These are phyloP conservation scores for Solanum clarkiae DNA, from an alignment of 257 asterid genomes.

Conservation along the genomic window DNA sequence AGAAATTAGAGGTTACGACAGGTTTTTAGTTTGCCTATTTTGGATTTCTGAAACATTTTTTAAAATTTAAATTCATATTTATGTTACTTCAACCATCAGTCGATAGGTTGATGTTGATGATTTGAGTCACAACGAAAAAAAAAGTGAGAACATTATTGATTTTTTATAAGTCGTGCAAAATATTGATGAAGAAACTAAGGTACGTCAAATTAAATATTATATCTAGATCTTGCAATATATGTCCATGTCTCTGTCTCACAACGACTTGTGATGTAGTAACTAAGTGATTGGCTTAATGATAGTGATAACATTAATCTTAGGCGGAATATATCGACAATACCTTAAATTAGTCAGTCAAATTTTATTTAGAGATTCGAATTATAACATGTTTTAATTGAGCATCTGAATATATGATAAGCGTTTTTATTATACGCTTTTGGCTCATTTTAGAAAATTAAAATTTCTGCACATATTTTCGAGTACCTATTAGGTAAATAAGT, in stretches of 20 bases:
- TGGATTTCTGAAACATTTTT: neutral
- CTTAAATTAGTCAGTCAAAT: neutral
- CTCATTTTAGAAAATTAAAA: neutral
- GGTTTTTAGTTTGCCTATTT: neutral
- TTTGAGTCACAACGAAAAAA: fast-evolving
- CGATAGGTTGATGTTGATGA: fast-evolving
- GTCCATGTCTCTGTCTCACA: neutral
- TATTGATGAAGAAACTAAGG: no score
- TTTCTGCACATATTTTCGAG: neutral
- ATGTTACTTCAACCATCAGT: neutral
- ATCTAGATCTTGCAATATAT: neutral
- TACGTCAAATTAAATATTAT: no score
- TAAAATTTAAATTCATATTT: neutral
- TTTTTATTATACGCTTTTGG: neutral
- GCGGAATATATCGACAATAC: neutral
- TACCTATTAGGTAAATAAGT: neutral
- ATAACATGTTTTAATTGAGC: neutral
- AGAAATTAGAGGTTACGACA: neutral
- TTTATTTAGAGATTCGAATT: neutral
- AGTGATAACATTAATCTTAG: neutral
- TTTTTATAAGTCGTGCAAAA: no score
- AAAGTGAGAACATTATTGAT: neutral
- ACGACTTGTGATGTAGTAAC: neutral
- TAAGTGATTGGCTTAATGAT: neutral
- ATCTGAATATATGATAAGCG: neutral